Evolutionary conservation across 2,329 filamentous ascomycete species (phyloP).

Genomic region (Penicillium aurantiogriseum): DNA sequence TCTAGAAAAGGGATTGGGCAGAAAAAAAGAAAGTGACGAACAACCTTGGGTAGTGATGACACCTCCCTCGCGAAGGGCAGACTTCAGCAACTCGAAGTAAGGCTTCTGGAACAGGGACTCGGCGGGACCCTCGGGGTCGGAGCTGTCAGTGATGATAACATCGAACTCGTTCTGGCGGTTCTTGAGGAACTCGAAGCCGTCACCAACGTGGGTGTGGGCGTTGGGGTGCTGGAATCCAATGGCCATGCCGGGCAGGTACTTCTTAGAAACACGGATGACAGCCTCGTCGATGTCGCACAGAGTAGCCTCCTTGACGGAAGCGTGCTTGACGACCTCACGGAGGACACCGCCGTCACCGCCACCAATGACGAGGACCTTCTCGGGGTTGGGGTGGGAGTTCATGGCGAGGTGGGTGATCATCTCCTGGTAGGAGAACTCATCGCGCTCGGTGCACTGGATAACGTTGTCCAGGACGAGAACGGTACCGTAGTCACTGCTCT

Average conservation of each 20-base stretch:
- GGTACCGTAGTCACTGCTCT: constrained; percentile 94
- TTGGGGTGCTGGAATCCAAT: constrained; percentile 92
- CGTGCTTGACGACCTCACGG: constrained; percentile 98
- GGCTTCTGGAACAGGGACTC: constrained; percentile 97
- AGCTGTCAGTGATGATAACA: constrained; percentile 99
- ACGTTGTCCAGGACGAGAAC: constrained; percentile 98
- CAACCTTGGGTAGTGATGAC: constrained; percentile 99
- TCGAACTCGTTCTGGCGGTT: constrained; percentile 97
- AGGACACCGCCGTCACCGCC: constrained; percentile 97
- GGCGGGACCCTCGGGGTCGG: constrained; percentile 93
- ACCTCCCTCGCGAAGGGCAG: constrained; percentile 88
- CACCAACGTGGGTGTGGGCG: constrained; percentile 86
- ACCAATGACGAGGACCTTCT: constrained; percentile 97
- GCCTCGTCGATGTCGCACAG: constrained; percentile 99
- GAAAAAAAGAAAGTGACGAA: constrained; percentile 72
- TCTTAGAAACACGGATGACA: constrained; percentile 96
- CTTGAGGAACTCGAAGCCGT: constrained; percentile 97
- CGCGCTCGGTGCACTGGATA: constrained; percentile 96
- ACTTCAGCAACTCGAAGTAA: constrained; percentile 92
- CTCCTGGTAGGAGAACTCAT: constrained; percentile 99
- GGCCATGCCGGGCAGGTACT: constrained; percentile 93
- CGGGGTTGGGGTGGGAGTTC: constrained; percentile 97
- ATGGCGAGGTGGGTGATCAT: constrained; percentile 99
- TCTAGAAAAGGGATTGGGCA: constrained; percentile 61
- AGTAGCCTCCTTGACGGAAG: constrained; percentile 89